Conservation (phyloP, 2,329 filamentous ascomycete genomes). For the Microdochium nivale region DNA sequence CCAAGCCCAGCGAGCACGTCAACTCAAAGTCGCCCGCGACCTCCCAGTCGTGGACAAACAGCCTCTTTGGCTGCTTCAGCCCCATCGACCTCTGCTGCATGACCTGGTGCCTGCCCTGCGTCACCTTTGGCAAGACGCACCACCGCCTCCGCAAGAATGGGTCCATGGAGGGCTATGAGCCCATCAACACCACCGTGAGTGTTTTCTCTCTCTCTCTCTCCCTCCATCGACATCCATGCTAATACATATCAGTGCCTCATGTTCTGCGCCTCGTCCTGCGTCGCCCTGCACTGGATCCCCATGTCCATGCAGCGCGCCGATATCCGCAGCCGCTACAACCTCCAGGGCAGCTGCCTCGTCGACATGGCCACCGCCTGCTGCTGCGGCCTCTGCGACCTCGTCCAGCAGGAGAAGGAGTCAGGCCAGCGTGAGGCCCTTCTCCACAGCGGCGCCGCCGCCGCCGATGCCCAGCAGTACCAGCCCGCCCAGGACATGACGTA, state of each 20-base stretch:
- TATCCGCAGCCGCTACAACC: slow-evolving; percentile 34
- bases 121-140: slow-evolving; percentile 37
- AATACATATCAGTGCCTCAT: slow-evolving; percentile 27
- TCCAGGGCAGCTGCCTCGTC: slow-evolving; percentile 32
- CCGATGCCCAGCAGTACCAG: neutral
- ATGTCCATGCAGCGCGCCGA: slow-evolving; percentile 35
- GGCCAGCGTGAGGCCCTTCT: slow-evolving; percentile 21
- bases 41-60: slow-evolving; percentile 27
- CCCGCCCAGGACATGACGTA: neutral
- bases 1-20: slow-evolving; percentile 30
- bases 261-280: slow-evolving; percentile 29
- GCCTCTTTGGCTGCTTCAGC: slow-evolving; percentile 35
- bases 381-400: slow-evolving; percentile 33
- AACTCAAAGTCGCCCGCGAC: slow-evolving; percentile 29
- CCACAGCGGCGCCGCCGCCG: neutral
- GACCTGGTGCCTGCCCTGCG: slow-evolving; percentile 35
- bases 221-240: neutral
- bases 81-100: slow-evolving; percentile 35
- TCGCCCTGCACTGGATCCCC: slow-evolving; percentile 32
- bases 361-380: slow-evolving; percentile 34
- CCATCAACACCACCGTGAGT: slow-evolving; percentile 36
- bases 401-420: slow-evolving; percentile 40
- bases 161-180: slow-evolving; percentile 32
- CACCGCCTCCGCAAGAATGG: slow-evolving; percentile 32
- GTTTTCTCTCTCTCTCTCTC: neutral